These are phyloP conservation scores for Yamadazyma takamatsuzukensis DNA, from an alignment of 805 yeast genomes.

Conservation along the genomic window DNA sequence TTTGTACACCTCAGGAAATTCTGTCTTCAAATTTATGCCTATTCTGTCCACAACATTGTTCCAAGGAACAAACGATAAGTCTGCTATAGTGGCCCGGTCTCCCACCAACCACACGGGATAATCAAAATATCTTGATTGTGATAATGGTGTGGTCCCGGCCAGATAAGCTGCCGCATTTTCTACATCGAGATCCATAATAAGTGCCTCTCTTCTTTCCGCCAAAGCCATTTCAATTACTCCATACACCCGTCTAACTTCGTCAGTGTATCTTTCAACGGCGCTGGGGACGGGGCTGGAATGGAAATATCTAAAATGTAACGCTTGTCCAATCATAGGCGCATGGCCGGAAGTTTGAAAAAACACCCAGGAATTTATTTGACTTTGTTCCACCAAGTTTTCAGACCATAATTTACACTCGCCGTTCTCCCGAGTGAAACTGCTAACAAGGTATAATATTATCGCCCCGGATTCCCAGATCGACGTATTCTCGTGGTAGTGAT, in stretches of 20 bases:
- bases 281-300: constrained; percentile 81
- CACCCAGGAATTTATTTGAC: constrained; percentile 83
- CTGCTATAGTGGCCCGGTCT: constrained; percentile 77
- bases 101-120: constrained; percentile 96
- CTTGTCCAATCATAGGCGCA: constrained; percentile 99
- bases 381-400: constrained; percentile 70
- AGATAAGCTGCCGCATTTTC: constrained; percentile 86
- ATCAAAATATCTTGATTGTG: constrained; percentile 82
- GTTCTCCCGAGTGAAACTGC: constrained; percentile 57
- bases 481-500: constrained; percentile 75
- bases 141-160: constrained; percentile 82
- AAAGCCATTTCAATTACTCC: constrained; percentile 94
- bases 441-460: constrained; percentile 76
- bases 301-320: constrained; percentile 88
- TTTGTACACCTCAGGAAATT: constrained; percentile 91
- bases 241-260: constrained; percentile 88
- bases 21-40: constrained; percentile 81
- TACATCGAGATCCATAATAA: constrained; percentile 82
- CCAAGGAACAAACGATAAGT: constrained; percentile 93
- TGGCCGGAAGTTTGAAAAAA: constrained; percentile 96
- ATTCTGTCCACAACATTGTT: constrained; percentile 91
- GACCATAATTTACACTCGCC: constrained; percentile 79
- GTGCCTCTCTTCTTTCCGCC: constrained; percentile 86
- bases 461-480: constrained; percentile 96
- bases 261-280: constrained; percentile 87